Conservation (phyloP, 495 filamentous ascomycete species). For the Aspergillus mulundensis region DNA sequence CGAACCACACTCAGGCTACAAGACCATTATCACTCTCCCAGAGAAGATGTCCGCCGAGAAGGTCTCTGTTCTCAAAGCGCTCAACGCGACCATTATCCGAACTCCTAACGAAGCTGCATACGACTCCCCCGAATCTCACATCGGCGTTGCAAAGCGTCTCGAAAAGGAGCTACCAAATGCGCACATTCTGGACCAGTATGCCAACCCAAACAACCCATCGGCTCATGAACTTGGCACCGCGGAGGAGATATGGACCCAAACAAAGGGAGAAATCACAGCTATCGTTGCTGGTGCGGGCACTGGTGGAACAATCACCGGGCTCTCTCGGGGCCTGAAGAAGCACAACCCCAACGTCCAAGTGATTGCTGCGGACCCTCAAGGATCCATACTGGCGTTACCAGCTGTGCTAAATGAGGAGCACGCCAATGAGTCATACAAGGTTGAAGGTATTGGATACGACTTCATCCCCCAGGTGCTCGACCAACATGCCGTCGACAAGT, state of each 20-base stretch:
- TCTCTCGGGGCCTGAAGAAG: slow-evolving; percentile 80
- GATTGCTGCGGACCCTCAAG: slow-evolving; percentile 86
- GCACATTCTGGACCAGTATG: slow-evolving; percentile 95
- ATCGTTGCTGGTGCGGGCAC: slow-evolving; percentile 93
- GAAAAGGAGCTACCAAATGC: slow-evolving; percentile 95
- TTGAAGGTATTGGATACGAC: slow-evolving; percentile 98
- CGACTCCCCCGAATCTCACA: slow-evolving; percentile 93
- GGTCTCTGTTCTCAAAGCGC: slow-evolving; percentile 84
- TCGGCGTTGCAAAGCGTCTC: slow-evolving; percentile 85
- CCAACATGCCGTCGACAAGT: slow-evolving; percentile 75
- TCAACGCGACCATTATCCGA: slow-evolving; percentile 95
- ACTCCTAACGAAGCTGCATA: slow-evolving; percentile 94
- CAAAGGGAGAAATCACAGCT: slow-evolving; percentile 75
- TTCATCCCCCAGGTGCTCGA: slow-evolving; percentile 95
- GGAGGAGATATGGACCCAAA: slow-evolving; percentile 94
- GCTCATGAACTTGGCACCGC: slow-evolving; percentile 95
- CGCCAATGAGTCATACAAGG: slow-evolving; percentile 85
- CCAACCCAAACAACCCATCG: slow-evolving; percentile 83
- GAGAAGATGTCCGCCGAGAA: slow-evolving; percentile 99
- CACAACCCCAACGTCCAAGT: slow-evolving; percentile 80
- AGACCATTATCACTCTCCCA: slow-evolving; percentile 95
- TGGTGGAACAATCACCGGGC: slow-evolving; percentile 89
- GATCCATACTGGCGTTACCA: slow-evolving; percentile 82
- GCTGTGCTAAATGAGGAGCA: slow-evolving; percentile 70
- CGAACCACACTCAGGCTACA: slow-evolving; percentile 56